Conservation (phyloP, 495 filamentous ascomycete species). For the Penicillium paradoxum region DNA sequence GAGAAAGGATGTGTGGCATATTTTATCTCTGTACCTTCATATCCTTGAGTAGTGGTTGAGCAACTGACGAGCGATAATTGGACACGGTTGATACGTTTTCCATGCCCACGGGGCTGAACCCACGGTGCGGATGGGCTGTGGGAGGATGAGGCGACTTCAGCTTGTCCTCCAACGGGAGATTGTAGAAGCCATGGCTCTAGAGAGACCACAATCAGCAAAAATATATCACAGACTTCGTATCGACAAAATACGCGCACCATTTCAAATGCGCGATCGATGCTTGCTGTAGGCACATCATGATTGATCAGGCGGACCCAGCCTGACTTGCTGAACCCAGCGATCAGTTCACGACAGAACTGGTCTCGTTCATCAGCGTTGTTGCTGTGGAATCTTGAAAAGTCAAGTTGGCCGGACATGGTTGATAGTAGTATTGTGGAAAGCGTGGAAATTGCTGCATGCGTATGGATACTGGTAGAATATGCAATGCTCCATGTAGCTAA, state of each 20-base stretch:
- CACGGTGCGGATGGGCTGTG: background rate
- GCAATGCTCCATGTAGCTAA: too few relatives aligned
- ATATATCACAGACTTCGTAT: too few relatives aligned
- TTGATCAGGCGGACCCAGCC: background rate
- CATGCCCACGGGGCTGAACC: background rate
- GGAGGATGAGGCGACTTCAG: conserved; percentile 1
- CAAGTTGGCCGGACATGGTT: background rate
- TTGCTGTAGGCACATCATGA: background rate
- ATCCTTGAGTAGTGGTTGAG: background rate
- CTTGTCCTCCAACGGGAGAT: background rate
- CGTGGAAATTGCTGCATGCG: too few relatives aligned
- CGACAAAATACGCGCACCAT: background rate
- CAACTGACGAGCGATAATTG: background rate
- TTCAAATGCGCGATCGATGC: background rate
- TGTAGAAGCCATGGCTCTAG: background rate
- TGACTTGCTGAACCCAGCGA: background rate
- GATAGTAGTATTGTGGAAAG: background rate
- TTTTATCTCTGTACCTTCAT: background rate
- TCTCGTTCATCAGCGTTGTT: background rate
- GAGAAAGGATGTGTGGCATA: too few relatives aligned
- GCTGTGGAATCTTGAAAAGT: background rate
- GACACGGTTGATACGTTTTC: background rate
- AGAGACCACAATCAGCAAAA: too few relatives aligned
- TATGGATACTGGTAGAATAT: too few relatives aligned
- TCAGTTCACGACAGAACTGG: background rate